Evolutionary conservation across 140 eudicot species (phyloP).

Genomic region (Erigeron philadelphicus): DNA sequence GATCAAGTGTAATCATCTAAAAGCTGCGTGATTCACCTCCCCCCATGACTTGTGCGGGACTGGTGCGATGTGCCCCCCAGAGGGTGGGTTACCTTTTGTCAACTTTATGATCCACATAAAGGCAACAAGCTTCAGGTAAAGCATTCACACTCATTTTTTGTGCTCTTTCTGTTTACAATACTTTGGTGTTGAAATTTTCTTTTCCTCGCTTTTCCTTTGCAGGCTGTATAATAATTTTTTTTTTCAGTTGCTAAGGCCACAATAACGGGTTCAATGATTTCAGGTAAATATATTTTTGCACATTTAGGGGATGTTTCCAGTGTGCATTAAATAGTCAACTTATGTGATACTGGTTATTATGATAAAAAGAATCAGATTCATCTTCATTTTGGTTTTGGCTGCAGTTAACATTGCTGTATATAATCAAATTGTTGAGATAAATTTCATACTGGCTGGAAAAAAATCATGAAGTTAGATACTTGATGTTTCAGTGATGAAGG

Average conservation of each 20-base stretch:
- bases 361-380: not conserved
- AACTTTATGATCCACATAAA: not conserved
- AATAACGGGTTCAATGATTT: conserved; percentile 10
- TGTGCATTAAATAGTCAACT: not conserved
- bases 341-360: not conserved
- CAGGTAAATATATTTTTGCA: conserved; percentile 26
- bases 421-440: conserved; percentile 8
- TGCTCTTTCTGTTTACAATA: not conserved
- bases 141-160: not conserved
- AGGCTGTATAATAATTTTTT: conserved; percentile 3
- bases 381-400: conserved; percentile 11
- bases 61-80: too few relatives aligned
- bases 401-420: conserved; percentile 23
- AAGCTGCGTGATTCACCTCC: too few relatives aligned
- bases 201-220: conserved; percentile 15
- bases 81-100: too few relatives aligned
- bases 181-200: too few relatives aligned
- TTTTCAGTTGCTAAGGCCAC: conserved; percentile 15
- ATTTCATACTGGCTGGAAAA: conserved; percentile 7
- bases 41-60: too few relatives aligned
- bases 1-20: too few relatives aligned
- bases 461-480: conserved; percentile 10
- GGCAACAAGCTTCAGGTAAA: conserved; percentile 34
- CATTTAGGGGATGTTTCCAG: not conserved
- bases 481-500: not conserved